Percentiles rank a stretch among this genome's conserved stretches.
phyloP scores from a whole-genome alignment of 1,139 yeast species.

The Yamadazyma friedrichii region DNA sequence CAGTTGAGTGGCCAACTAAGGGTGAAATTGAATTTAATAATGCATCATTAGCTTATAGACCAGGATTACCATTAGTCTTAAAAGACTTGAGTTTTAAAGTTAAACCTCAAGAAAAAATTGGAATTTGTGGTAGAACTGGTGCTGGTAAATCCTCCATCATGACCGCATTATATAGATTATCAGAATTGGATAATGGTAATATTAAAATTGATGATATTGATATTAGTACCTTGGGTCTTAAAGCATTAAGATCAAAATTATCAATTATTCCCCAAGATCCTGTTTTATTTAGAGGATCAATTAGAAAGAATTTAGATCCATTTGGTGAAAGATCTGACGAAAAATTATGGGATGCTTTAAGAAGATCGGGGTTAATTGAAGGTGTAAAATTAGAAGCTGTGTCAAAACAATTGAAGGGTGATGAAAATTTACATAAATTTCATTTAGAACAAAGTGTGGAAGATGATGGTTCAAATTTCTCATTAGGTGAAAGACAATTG shows the following conservation, averaged over 20 bases:
- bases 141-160: constrained; percentile 78
- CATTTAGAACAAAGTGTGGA: constrained; percentile 52
- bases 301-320: constrained; percentile 80
- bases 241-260: constrained; percentile 70
- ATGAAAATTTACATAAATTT: constrained; percentile 44
- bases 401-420: constrained; percentile 10
- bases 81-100: constrained; percentile 50
- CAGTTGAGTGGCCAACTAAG: constrained; percentile 44
- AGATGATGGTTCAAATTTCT: constrained; percentile 54
- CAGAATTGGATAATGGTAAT: constrained; percentile 52
- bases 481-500: constrained; percentile 55
- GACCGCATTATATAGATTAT: constrained; percentile 63
- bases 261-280: constrained; percentile 95
- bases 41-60: constrained; percentile 69
- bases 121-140: constrained; percentile 81
- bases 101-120: constrained; percentile 61
- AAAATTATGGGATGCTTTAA: constrained; percentile 33
- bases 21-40: constrained; percentile 57
- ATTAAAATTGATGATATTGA: constrained; percentile 63
- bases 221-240: constrained; percentile 64
- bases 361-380: constrained; percentile 32
- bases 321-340: constrained; percentile 31
- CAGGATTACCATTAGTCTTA: constrained; percentile 73
- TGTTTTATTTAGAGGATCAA: constrained; percentile 79
- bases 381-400: constrained; percentile 20